phyloP scores from a whole-genome alignment of 441 rosid species.

The Gossypium schwendimanii region DNA sequence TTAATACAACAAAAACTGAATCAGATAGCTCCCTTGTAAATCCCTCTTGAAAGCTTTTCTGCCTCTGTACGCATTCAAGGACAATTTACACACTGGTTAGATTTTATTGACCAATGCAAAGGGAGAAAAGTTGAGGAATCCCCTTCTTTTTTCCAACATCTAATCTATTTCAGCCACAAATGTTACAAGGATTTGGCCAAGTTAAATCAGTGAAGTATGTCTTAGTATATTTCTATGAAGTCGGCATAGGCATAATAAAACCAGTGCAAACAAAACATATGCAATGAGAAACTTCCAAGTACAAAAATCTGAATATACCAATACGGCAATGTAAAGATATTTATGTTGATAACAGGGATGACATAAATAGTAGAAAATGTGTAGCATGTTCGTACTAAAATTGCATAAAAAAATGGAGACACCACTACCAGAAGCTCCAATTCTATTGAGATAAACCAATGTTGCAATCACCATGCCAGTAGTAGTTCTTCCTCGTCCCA shows the following conservation, averaged over 20 bases:
- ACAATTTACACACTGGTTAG: not conserved
- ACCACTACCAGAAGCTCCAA: slow-evolving; percentile 77
- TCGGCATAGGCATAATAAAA: not conserved
- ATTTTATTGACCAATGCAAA: not conserved
- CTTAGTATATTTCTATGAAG: not conserved
- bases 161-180: not conserved
- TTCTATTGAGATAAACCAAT: slow-evolving; percentile 78
- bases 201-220: not conserved
- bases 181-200: not conserved
- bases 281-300: not conserved
- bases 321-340: not conserved
- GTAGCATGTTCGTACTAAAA: not conserved
- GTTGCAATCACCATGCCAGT: slow-evolving; percentile 99
- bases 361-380: slow-evolving; percentile 3
- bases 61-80: not conserved
- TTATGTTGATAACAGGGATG: not conserved
- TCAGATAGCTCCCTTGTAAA: not conserved
- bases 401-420: slow-evolving; percentile 18
- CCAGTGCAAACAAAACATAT: not conserved
- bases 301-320: not conserved
- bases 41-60: not conserved
- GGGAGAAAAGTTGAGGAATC: not conserved
- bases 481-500: slow-evolving; percentile 99
- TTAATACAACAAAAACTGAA: not conserved
- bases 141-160: not conserved